phyloP scores from a whole-genome alignment of 2,329 filamentous ascomycete genomes.

The Ceratocystis ficicola region DNA sequence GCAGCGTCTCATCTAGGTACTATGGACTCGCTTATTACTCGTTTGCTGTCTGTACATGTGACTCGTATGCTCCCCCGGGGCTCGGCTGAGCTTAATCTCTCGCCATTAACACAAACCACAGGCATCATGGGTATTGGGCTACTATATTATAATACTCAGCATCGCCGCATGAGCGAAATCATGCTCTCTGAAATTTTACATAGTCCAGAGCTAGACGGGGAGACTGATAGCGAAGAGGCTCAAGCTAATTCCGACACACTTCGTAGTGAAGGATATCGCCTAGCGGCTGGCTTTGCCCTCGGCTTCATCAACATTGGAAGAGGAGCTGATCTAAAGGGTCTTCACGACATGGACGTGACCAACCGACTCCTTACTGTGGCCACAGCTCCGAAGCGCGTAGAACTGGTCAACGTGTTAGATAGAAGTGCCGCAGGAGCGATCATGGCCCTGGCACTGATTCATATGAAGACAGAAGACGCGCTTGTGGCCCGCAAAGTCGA shows the following conservation, averaged over 20 bases:
- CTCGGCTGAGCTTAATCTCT: slow-evolving; percentile 86
- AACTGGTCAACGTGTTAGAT: slow-evolving; percentile 84
- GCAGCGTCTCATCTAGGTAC: slow-evolving; percentile 91
- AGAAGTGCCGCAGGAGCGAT: slow-evolving; percentile 88
- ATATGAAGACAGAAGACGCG: slow-evolving; percentile 89
- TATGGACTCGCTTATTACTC: slow-evolving; percentile 92
- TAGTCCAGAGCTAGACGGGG: slow-evolving; percentile 30
- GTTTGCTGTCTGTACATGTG: slow-evolving; percentile 87
- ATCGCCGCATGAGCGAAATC: slow-evolving; percentile 95
- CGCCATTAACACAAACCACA: slow-evolving; percentile 84
- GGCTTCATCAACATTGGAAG: slow-evolving; percentile 92
- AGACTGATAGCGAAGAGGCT: slow-evolving; percentile 36
- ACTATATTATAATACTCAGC: slow-evolving; percentile 87
- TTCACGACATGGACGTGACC: slow-evolving; percentile 87
- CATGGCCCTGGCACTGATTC: slow-evolving; percentile 79
- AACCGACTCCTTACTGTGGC: slow-evolving; percentile 78
- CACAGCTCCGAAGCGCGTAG: slow-evolving; percentile 78
- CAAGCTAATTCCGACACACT: slow-evolving; percentile 75
- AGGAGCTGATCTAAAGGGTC: slow-evolving; percentile 71
- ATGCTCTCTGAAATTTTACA: slow-evolving; percentile 97
- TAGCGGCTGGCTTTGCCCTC: slow-evolving; percentile 85
- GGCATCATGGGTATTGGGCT: slow-evolving; percentile 95
- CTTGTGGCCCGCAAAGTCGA: slow-evolving; percentile 84
- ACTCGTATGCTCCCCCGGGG: slow-evolving; percentile 86
- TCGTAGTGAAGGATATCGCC: slow-evolving; percentile 87